Base-by-base conservation (phyloP, 164 flowering plant species). In the Malania oleifera region DNA sequence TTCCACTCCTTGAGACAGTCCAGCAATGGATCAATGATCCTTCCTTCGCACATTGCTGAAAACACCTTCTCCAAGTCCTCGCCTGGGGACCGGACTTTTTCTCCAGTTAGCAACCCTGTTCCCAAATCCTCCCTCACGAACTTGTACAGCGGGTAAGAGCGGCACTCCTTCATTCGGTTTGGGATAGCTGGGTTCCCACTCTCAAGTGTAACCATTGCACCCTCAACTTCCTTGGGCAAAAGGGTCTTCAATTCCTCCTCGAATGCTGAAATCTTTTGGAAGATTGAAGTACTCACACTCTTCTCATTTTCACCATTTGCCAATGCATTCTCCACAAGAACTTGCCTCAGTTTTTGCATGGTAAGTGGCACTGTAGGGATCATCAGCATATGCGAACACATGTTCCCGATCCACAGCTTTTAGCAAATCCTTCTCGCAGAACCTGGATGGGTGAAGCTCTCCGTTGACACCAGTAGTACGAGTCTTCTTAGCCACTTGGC, bases 11-110 rank as follows among this genome's bases (percentile, higher is more conserved):
- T 45, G 40, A 76, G 69, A 26, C 80, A 73, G 1, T 70, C 75
- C 58, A 76, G 54, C 70, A 76, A 39, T 12, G 80, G 80, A 51
- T 76, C 75, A 39, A 73, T 62, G 44, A 73, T 23, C 62, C 65
- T 76, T 17, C 80, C 80, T 28, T 73, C 61, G 57, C 77, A 76
- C 63, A 76, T 59, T 0, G 80, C 80, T 0, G 64, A 59, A 45
- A 76, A 76, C 5, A 76, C 80, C 70, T 67, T 73, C 44, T 73
- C 80, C 13, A 67, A 73, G 29, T 76, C 80, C 63, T 76, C 77
- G 0, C 80, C 80, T 0, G 80, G 75, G 0, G 80, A 76, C 52
- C 40, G 39, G 1, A 59, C 73, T 22, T 73, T 67, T 31, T 76
- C 80, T 0, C 80, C 80, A 0, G 77, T 73, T 1, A 76, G 58